These are phyloP conservation scores for Cucumis cinereus DNA, from an alignment of 306 rosid genomes.

Conservation along the genomic window DNA sequence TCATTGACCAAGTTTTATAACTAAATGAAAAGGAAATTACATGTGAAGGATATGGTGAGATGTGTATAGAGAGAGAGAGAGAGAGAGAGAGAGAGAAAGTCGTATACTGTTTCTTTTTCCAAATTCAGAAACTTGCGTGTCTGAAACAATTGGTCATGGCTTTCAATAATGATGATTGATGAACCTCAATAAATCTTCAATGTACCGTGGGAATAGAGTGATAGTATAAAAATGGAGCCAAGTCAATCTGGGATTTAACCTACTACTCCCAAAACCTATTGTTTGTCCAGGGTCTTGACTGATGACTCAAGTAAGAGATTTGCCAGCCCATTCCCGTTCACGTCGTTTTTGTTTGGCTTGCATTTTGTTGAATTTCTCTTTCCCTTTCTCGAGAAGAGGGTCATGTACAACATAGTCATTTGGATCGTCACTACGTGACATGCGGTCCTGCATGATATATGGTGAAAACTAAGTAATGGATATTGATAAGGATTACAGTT, in stretches of 20 bases:
- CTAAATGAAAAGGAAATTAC: not conserved
- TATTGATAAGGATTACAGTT: not conserved
- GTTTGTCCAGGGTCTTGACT: not conserved
- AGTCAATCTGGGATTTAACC: not conserved
- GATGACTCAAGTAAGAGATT: slow-evolving; percentile 36
- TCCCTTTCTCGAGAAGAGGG: slow-evolving; percentile 92
- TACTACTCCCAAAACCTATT: not conserved
- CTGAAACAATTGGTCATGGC: not conserved
- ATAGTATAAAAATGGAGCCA: not conserved
- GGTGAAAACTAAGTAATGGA: not conserved
- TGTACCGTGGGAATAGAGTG: not conserved
- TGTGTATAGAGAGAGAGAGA: not conserved
- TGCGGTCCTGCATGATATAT: slow-evolving; percentile 47
- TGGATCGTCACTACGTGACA: slow-evolving; percentile 74
- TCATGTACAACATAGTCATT: slow-evolving; percentile 82
- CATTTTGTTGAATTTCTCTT: slow-evolving; percentile 85
- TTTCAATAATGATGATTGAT: not conserved
- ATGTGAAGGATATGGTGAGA: not conserved
- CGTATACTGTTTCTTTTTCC: not conserved
- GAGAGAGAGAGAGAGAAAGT: not conserved
- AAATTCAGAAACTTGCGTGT: not conserved
- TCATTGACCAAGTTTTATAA: not conserved
- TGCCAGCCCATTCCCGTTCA: slow-evolving; percentile 46
- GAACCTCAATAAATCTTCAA: not conserved
- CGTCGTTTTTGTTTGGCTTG: slow-evolving; percentile 74